Evolutionary conservation across 148 eudicot genomes (phyloP).

Genomic region (Vaccinium corymbosum): DNA sequence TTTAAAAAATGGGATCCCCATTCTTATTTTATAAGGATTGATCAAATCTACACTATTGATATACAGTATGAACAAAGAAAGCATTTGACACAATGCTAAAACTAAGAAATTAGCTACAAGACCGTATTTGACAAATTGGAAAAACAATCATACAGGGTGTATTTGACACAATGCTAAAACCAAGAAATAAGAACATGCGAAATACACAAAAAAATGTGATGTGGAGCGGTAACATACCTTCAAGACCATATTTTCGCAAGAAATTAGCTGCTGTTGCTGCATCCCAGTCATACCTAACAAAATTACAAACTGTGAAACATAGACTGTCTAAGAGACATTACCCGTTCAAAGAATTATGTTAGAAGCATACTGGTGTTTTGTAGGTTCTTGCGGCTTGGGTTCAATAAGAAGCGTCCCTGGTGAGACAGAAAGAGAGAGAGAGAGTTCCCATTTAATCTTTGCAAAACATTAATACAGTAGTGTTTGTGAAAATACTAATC

Average conservation of each 20-base stretch:
- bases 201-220: not conserved
- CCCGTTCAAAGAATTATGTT: not conserved
- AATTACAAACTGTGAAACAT: conserved; percentile 18
- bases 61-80: not conserved
- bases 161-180: not conserved
- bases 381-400: conserved; percentile 98
- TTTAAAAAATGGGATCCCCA: not conserved
- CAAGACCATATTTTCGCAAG: conserved; percentile 88
- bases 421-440: conserved; percentile 3
- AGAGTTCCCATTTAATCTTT: not conserved
- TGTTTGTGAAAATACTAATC: not conserved
- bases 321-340: not conserved
- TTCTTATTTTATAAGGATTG: not conserved
- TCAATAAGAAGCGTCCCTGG: conserved; percentile 89
- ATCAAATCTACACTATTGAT: not conserved
- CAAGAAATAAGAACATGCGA: not conserved
- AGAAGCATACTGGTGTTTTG: conserved; percentile 85
- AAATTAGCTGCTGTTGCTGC: conserved; percentile 96
- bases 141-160: not conserved
- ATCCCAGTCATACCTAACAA: conserved; percentile 94
- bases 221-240: conserved; percentile 36
- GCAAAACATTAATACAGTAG: not conserved
- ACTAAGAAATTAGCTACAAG: not conserved
- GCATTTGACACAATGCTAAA: not conserved
- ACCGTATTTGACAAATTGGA: not conserved